Percentiles rank a stretch among this genome's conserved stretches.
Evolutionary conservation across 495 filamentous ascomycete genomes (phyloP).

Genomic region (Thozetella sp.): DNA sequence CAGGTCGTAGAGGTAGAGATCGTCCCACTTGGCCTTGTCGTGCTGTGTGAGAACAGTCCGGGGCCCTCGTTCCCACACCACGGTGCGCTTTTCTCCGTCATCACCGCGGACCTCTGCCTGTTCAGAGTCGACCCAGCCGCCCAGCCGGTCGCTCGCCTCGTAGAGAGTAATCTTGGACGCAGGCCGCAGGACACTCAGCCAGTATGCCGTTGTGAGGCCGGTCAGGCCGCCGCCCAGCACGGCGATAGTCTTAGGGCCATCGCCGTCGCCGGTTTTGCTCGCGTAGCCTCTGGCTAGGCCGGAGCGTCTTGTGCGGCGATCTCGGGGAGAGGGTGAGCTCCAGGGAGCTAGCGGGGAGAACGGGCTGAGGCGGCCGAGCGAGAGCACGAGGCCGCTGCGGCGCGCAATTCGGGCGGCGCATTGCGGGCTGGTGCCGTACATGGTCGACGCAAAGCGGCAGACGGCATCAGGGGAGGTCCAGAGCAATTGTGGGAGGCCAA

Average conservation of each 20-base stretch:
- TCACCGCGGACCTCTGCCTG: conserved; percentile 51
- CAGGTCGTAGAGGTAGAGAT: conserved; percentile 43
- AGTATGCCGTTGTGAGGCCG: conserved; percentile 80
- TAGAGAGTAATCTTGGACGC: conserved; percentile 70
- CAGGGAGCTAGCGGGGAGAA: not conserved
- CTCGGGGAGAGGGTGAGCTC: not conserved
- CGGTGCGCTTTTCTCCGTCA: conserved; percentile 46
- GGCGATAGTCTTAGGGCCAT: conserved; percentile 55
- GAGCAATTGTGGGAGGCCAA: not conserved
- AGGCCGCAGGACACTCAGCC: conserved; percentile 61
- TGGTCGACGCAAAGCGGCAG: conserved; percentile 7
- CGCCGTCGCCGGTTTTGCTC: conserved; percentile 12
- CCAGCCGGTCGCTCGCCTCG: conserved; percentile 67
- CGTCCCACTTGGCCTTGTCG: conserved; percentile 28
- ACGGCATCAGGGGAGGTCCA: not conserved
- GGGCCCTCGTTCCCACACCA: conserved; percentile 85
- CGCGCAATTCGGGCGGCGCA: conserved; percentile 11
- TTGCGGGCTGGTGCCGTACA: conserved; percentile 21
- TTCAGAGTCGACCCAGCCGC: conserved; percentile 84
- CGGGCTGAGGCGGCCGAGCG: not conserved
- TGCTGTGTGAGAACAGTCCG: conserved; percentile 67
- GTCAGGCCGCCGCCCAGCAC: conserved; percentile 90
- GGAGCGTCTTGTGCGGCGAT: not conserved
- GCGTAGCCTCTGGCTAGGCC: conserved; percentile 5
- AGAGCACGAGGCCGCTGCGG: not conserved